Conservation (phyloP, 2,329 filamentous ascomycete genomes). For the Phaeosphaeriaceae sp. region DNA sequence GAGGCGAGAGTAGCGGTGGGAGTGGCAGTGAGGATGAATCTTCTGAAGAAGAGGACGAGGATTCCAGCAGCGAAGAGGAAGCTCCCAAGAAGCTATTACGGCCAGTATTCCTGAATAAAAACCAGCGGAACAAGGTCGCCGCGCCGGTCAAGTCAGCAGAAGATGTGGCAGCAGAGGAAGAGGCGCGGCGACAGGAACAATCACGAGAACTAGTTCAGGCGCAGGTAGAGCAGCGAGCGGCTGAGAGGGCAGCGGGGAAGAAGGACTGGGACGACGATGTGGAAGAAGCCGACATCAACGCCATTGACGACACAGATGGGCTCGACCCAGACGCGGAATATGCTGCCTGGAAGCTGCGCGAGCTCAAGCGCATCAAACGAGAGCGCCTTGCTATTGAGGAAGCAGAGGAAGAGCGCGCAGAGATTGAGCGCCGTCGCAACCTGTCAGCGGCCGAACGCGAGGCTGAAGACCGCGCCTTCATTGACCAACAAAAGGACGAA, state of each 20-base stretch:
- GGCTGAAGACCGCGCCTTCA: conserved; percentile 79
- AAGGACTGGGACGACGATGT: conserved; percentile 82
- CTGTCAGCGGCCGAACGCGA: conserved; percentile 85
- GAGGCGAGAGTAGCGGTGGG: conserved; percentile 22
- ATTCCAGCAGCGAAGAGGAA: conserved; percentile 64
- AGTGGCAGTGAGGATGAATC: conserved; percentile 36
- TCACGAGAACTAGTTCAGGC: conserved; percentile 84
- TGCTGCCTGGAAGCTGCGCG: conserved; percentile 91
- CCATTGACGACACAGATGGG: conserved; percentile 88
- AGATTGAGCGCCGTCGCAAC: conserved; percentile 86
- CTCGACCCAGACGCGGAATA: conserved; percentile 86
- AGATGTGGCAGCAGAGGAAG: conserved; percentile 55
- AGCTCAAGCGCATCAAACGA: conserved; percentile 86
- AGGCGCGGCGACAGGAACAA: conserved; percentile 69
- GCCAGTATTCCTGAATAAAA: conserved; percentile 72
- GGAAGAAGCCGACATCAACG: conserved; percentile 69
- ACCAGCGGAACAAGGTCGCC: conserved; percentile 57
- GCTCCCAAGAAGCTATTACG: conserved; percentile 63
- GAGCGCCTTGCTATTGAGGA: conserved; percentile 84
- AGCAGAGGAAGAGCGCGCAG: conserved; percentile 83
- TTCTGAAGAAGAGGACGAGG: conserved; percentile 61
- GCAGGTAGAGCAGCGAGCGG: conserved; percentile 82
- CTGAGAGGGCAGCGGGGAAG: conserved; percentile 75
- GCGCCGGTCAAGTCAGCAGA: conserved; percentile 45
- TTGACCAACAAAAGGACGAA: conserved; percentile 80